Evolutionary conservation across 2,329 filamentous ascomycete genomes (phyloP), one percentile per base, ranked within the genome.

Genomic region (Pleurostoma richardsiae): DNA sequence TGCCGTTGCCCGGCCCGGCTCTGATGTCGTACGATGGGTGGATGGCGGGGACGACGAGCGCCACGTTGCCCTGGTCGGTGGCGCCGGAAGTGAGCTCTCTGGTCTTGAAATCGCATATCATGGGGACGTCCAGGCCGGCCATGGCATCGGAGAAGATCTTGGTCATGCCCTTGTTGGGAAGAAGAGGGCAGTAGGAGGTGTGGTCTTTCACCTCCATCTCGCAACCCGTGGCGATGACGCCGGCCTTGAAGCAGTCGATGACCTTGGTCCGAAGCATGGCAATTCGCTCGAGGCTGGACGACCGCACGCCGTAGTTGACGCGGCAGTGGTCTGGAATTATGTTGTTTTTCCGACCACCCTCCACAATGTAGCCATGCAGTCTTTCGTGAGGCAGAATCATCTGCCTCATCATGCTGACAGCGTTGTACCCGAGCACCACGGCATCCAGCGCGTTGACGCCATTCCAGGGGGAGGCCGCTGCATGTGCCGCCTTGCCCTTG

Each of bases 381-480:
- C 33, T 36, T n/a, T 36, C 33, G n/a, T 36, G 8, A 2, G 33
- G 33, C 8, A 8, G 33, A 2, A 36, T 36, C 33, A 8, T 8
- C n/a, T 36, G 54, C 2, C 73, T 64, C 30, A 76, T 56, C 42
- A 72, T 61, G 3, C 68, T 61, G 10, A 76, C 60, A 44, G 62
- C 36, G 58, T 57, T 65, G 55, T 66, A 65, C 0, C 60, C 54
- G n/a, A 59, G 46, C 0, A 71, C 63, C n/a, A 70, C 53, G 4
- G 72, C 73, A 52, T 77, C 73, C 3, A 75, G 64, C 0, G 73
- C 73, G 50, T 76, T 77, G 40, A 67, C 52, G 1, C 73, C 73
- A 7, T 69, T 60, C 71, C 72, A 76, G 0, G 73, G 73, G n/a
- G 66, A 65, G 6, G 66, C 62, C 10, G 66, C 70, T 0, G 73